A percentile compares a stretch with the other conserved stretches of the same genome.
phyloP scores from a whole-genome alignment of 164 flowering plant genomes.

The Akebia trifoliata region DNA sequence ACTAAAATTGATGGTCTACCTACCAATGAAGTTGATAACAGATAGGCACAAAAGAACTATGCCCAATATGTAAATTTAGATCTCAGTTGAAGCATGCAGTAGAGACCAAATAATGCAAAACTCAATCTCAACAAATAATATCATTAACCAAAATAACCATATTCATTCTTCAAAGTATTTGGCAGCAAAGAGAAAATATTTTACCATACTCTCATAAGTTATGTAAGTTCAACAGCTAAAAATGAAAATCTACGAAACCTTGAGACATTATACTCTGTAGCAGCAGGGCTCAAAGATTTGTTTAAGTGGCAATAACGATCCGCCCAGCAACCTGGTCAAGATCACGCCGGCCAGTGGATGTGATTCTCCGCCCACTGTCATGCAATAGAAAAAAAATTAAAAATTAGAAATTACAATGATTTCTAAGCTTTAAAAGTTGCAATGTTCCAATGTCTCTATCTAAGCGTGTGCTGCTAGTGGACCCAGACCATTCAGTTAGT shows the following conservation, averaged over 20 bases:
- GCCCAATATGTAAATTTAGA: no score
- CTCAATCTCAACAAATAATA: no score
- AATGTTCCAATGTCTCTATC: no score
- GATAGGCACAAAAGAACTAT: no score
- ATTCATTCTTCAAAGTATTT: not conserved
- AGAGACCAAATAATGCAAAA: no score
- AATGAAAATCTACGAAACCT: not conserved
- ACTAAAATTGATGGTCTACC: no score
- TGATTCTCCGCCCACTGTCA: conserved; percentile 66
- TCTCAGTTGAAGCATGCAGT: no score
- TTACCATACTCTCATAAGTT: not conserved
- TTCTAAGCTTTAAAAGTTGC: not conserved
- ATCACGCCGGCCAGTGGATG: conserved; percentile 59
- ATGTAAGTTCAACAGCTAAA: not conserved
- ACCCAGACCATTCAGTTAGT: no score
- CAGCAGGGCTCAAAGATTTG: not conserved
- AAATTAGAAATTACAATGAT: not conserved
- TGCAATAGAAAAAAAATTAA: not conserved
- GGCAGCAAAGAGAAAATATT: not conserved
- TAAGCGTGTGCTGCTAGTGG: no score
- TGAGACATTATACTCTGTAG: not conserved
- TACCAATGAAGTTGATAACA: no score
- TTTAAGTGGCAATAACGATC: conserved; percentile 23
- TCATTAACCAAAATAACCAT: no score
- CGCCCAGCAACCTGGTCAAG: conserved; percentile 72